Base-by-base conservation (phyloP, 495 filamentous ascomycete species). In the Neurospora sp. region DNA sequence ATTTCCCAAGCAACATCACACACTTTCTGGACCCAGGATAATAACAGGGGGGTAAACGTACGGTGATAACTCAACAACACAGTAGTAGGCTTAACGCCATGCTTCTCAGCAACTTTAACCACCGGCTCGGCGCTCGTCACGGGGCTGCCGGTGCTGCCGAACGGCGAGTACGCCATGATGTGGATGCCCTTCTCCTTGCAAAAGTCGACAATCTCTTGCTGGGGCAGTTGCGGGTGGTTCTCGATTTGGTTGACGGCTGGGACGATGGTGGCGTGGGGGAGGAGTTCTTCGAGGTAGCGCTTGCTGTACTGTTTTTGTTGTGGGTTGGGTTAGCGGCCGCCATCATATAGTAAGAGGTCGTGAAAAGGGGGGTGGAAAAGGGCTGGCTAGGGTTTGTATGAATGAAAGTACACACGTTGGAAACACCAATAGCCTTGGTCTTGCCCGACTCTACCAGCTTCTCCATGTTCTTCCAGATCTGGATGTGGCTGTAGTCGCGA, bases 201-300 rank as follows among this genome's bases (percentile, higher is more conserved):
- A 73, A 90, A 87, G 78, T 94, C 91, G 42, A 93, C 90, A 76
- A 94, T 91, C 76, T 96, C 92, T 81, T 94, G 90, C 84, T 96
- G 93, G 1, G 93, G 93, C n/a, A 96, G 87, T 6, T 85, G 87
- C 16, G 91, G 91, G 84, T 94, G 92, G 83, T 94, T 94, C 84
- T 97, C 94, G 78, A 96, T 94, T 88, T 96, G 93, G 84, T 96
- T 96, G 74, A 89, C 91, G n/a, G 93, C 93, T 12, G 94, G 94
- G 1, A 90, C 79, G 48, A 94, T 82, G 40, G 82, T 86, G 69
- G 87, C 88, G 69, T 91, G 83, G 5, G 88, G 84, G 8, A 96
- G 87, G 53, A 96, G 84, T 78, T 94, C 82, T 79, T 94, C 87
- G 1, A 97, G 86, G 78, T 90, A 94, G 70, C 83, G 82, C 70